phyloP scores from a whole-genome alignment of 2,329 filamentous ascomycete genomes.

The Xylariaceae sp. region DNA sequence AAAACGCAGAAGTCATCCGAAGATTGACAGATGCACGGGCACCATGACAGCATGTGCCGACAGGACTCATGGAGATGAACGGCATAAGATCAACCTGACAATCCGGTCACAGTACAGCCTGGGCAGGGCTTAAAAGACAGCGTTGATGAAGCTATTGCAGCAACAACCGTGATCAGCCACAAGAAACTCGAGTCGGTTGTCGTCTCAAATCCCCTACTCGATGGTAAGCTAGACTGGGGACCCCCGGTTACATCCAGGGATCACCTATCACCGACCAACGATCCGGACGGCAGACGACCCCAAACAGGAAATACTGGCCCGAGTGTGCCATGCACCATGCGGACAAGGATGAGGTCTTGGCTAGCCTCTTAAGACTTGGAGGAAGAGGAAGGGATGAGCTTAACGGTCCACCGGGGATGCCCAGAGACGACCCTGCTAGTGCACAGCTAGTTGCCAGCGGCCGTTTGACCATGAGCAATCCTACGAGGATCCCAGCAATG shows the following conservation, averaged over 20 bases:
- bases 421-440: constrained; percentile 28
- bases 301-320: constrained; percentile 37
- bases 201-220: constrained; percentile 48
- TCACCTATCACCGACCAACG: constrained; percentile 37
- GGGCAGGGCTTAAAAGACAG: constrained; percentile 33
- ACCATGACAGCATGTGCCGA: constrained; percentile 28
- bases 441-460: constrained; percentile 34
- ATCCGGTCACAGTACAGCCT: constrained; percentile 51
- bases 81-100: constrained; percentile 52
- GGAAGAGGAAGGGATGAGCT: constrained; percentile 30
- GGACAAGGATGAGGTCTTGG: constrained; percentile 23
- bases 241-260: constrained; percentile 38
- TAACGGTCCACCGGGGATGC: constrained; percentile 32
- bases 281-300: constrained; percentile 36
- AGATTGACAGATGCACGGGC: constrained; percentile 35
- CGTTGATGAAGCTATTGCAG: constrained; percentile 41
- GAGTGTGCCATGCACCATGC: constrained; percentile 32
- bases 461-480: constrained; percentile 46
- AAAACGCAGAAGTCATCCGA: constrained; percentile 36
- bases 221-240: constrained; percentile 35
- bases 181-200: constrained; percentile 42
- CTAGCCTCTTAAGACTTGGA: constrained; percentile 28
- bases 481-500: constrained; percentile 37
- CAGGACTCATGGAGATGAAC: constrained; percentile 38
- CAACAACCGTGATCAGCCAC: constrained; percentile 40